Percentiles rank a stretch among this genome's conserved stretches.
Conservation (phyloP, 306 rosid species). For the Ochetophila trinervis region DNA sequence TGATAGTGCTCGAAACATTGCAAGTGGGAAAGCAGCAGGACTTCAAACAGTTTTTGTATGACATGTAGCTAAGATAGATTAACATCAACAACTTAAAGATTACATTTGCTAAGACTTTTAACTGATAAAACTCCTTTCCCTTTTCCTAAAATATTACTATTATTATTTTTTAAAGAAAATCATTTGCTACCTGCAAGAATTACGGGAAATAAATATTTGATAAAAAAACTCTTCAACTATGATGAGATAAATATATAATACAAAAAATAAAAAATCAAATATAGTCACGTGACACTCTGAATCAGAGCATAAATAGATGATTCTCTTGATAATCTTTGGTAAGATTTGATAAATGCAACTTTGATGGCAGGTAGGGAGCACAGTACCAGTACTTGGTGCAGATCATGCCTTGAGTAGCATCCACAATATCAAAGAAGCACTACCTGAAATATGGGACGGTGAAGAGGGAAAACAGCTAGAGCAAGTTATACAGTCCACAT, state of each 20-base stretch:
- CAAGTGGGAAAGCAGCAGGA: slow-evolving; percentile 72
- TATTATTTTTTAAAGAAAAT: no score
- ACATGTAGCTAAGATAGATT: background rate
- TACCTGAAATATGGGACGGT: slow-evolving; percentile 73
- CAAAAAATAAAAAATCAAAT: background rate
- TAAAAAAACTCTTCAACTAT: background rate
- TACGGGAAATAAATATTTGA: background rate
- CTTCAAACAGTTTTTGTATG: slow-evolving; percentile 80
- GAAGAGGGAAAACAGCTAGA: slow-evolving; percentile 24
- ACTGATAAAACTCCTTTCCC: no score
- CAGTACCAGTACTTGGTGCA: slow-evolving; percentile 67
- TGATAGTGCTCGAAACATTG: slow-evolving; percentile 74
- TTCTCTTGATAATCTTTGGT: background rate
- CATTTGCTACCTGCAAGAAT: no score
- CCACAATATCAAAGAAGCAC: slow-evolving; percentile 80
- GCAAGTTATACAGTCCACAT: slow-evolving; percentile 33
- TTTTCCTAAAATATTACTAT: no score
- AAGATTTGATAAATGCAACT: background rate
- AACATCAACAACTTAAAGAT: no score
- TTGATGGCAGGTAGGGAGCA: slow-evolving; percentile 65
- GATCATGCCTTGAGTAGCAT: slow-evolving; percentile 75
- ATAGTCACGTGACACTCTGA: no score
- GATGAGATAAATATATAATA: no score
- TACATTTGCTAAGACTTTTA: no score
- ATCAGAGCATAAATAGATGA: background rate